Percentiles rank a stretch among this genome's conserved stretches.
phyloP scores from a whole-genome alignment of 2,329 filamentous ascomycete species.

The Calycina marina region DNA sequence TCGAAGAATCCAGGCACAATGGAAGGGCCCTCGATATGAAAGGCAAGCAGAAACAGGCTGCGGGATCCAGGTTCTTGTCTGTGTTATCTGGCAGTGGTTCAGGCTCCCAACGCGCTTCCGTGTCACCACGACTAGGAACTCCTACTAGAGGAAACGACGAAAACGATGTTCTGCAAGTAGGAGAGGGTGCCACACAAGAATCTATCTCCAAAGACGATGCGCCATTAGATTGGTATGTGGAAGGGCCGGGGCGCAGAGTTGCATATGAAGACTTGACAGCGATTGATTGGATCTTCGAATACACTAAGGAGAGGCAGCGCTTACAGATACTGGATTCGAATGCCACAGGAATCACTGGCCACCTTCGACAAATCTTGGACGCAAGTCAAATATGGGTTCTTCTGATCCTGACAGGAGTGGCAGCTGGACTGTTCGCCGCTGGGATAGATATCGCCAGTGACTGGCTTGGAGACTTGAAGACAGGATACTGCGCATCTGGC shows the following conservation, averaged over 20 bases:
- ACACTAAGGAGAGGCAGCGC: slow-evolving; percentile 86
- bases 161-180: slow-evolving; percentile 9
- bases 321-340: slow-evolving; percentile 60
- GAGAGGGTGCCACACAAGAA: slow-evolving; percentile 6
- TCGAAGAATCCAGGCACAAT: slow-evolving; percentile 34
- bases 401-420: slow-evolving; percentile 69
- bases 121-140: slow-evolving; percentile 15
- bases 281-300: slow-evolving; percentile 99
- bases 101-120: slow-evolving; percentile 12
- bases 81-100: slow-evolving; percentile 13
- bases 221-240: slow-evolving; percentile 69
- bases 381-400: slow-evolving; percentile 86
- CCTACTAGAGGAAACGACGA: slow-evolving; percentile 7
- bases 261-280: slow-evolving; percentile 94
- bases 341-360: slow-evolving; percentile 56
- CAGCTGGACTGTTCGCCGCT: slow-evolving; percentile 73
- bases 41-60: slow-evolving; percentile 40
- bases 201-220: slow-evolving; percentile 29
- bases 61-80: slow-evolving; percentile 16
- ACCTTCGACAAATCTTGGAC: slow-evolving; percentile 61
- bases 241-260: slow-evolving; percentile 77
- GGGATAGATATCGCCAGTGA: slow-evolving; percentile 81
- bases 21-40: slow-evolving; percentile 52
- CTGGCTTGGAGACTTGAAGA: slow-evolving; percentile 88
- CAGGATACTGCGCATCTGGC: slow-evolving; percentile 68